Percentiles rank a stretch among this genome's conserved stretches.
Conservation (phyloP, 1,139 yeast genomes). For the Geotrichum siamense region DNA sequence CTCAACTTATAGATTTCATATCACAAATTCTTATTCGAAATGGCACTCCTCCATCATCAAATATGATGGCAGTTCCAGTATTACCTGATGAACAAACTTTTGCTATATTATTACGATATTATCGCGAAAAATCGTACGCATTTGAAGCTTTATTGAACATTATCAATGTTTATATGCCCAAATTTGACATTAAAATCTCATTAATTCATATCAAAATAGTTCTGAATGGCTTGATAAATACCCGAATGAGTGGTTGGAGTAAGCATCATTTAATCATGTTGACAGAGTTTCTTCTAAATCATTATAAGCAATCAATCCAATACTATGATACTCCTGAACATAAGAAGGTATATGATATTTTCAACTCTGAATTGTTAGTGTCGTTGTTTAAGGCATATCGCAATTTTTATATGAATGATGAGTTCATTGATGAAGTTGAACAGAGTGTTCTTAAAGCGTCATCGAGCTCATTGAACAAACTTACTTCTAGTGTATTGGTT, state of each 20-base stretch:
- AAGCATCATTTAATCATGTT: conserved; percentile 6
- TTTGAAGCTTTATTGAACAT: background rate
- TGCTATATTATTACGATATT: conserved; percentile 12
- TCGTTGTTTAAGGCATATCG: conserved; percentile 9
- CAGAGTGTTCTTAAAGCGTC: too few species aligned
- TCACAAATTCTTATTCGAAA: conserved; percentile 7
- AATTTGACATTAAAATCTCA: too few species aligned
- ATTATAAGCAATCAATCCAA: conserved; percentile 5
- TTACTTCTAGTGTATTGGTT: too few species aligned
- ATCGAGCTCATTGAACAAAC: too few species aligned
- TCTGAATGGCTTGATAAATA: conserved; percentile 10
- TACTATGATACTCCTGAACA: conserved; percentile 1
- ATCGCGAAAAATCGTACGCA: conserved; percentile 9
- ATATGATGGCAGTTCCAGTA: conserved; percentile 5
- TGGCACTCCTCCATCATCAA: background rate
- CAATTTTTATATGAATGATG: background rate
- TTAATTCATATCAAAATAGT: conserved; percentile 5
- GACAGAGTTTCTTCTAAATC: conserved; percentile 4
- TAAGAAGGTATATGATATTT: background rate
- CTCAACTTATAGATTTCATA: conserved; percentile 13
- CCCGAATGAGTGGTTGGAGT: conserved; percentile 13
- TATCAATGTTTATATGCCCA: conserved; percentile 6
- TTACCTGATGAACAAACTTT: conserved; percentile 14
- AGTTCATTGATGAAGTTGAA: too few species aligned
- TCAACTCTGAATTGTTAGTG: conserved; percentile 1